Evolutionary conservation across 495 filamentous ascomycete genomes (phyloP).

Genomic region (Cetradonia linearis): DNA sequence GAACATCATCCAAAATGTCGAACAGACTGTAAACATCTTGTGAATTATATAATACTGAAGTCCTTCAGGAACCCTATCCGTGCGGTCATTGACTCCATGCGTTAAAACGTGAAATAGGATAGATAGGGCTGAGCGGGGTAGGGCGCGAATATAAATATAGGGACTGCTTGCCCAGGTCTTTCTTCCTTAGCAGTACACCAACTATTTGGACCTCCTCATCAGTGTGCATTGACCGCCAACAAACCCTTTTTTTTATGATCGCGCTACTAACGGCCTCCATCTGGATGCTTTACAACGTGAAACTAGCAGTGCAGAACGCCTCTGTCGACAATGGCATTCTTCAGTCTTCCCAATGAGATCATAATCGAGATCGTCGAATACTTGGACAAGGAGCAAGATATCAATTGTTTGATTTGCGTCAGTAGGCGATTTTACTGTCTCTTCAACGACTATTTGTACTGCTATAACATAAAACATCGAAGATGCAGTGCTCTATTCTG

Average conservation of each 20-base stretch:
- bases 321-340: slow-evolving; percentile 10
- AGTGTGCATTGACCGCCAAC: slow-evolving; percentile 3
- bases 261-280: slow-evolving; percentile 5
- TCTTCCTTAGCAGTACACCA: slow-evolving; percentile 8
- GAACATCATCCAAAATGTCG: not conserved
- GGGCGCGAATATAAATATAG: slow-evolving; percentile 2
- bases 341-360: slow-evolving; percentile 11
- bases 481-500: slow-evolving; percentile 10
- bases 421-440: slow-evolving; percentile 11
- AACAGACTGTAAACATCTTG: not conserved
- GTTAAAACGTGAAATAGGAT: slow-evolving; percentile 20
- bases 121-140: slow-evolving; percentile 9
- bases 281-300: slow-evolving; percentile 9
- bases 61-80: no score
- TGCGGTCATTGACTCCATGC: no score
- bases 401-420: slow-evolving; percentile 9
- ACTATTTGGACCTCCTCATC: slow-evolving; percentile 8
- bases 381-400: slow-evolving; percentile 9
- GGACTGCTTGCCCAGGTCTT: no score
- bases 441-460: slow-evolving; percentile 13
- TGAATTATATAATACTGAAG: not conserved
- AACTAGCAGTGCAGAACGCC: slow-evolving; percentile 9
- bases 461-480: slow-evolving; percentile 9
- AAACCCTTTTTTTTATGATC: slow-evolving; percentile 7
- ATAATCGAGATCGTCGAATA: slow-evolving; percentile 10